These are phyloP conservation scores for Podospora comata DNA, from an alignment of 495 filamentous ascomycete species.

Conservation along the genomic window DNA sequence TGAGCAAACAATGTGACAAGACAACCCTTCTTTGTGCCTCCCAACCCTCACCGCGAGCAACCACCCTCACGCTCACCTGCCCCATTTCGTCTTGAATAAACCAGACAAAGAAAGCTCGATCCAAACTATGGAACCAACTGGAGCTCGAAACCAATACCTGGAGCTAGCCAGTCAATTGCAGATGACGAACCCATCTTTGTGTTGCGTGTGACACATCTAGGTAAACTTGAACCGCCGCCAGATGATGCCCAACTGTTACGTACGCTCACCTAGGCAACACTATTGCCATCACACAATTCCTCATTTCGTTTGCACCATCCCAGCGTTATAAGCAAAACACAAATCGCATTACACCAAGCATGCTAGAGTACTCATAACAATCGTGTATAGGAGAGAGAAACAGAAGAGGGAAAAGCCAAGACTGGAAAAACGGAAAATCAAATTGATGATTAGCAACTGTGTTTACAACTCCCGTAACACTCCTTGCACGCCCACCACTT, in stretches of 20 bases:
- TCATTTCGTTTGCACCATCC: background rate
- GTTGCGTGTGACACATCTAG: background rate
- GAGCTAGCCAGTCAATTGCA: background rate
- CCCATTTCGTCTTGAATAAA: background rate
- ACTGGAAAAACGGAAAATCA: conserved; percentile 16
- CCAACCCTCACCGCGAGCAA: background rate
- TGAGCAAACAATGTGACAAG: background rate
- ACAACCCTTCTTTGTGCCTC: background rate
- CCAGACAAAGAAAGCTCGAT: background rate
- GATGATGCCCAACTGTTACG: background rate
- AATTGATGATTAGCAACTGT: conserved; percentile 25
- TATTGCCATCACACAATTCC: background rate
- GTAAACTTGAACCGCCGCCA: background rate
- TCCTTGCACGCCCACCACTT: background rate
- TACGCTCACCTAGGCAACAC: background rate
- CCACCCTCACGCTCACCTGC: background rate
- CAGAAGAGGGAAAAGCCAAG: background rate
- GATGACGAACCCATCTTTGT: background rate
- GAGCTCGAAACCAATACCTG: too few relatives aligned
- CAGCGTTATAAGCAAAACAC: background rate
- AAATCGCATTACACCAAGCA: conserved; percentile 6
- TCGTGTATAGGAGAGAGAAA: conserved; percentile 8
- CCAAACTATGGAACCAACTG: background rate
- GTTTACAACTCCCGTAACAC: conserved; percentile 18
- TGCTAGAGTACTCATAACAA: background rate